Percentiles rank a stretch among this genome's conserved stretches.
These are phyloP conservation scores for Phytophthora meadii DNA, from an alignment of 352 stramenopile genomes.

Conservation along the genomic window DNA sequence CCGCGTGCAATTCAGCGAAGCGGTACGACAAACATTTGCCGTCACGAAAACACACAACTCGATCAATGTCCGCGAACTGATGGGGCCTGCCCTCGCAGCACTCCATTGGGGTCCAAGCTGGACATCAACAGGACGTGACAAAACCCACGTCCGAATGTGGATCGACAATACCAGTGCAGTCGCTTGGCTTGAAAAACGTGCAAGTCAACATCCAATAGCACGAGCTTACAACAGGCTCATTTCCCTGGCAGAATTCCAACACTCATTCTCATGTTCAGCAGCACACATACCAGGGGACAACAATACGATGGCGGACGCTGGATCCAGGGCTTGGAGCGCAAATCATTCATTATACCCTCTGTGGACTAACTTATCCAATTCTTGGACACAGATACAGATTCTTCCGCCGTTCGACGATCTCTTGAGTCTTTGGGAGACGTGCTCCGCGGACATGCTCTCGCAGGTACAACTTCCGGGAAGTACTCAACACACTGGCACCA, in stretches of 20 bases:
- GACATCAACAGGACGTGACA: neutral
- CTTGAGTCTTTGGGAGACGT: neutral
- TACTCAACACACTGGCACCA: no score
- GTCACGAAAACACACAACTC: conserved; percentile 1
- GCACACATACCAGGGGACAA: conserved; percentile 8
- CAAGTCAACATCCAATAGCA: conserved; percentile 1
- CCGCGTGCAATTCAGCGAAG: conserved; percentile 3
- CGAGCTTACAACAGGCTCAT: conserved; percentile 10
- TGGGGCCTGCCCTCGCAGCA: conserved; percentile 7
- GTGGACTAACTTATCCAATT: conserved; percentile 26
- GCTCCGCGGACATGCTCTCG: no score
- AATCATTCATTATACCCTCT: conserved; percentile 3
- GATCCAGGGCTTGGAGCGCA: conserved; percentile 9
- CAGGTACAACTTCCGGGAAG: no score
- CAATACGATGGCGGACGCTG: conserved; percentile 15
- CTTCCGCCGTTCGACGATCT: conserved; percentile 21
- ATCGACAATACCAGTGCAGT: conserved; percentile 17
- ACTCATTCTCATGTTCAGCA: conserved; percentile 10
- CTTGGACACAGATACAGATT: conserved; percentile 16
- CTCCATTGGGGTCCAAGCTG: conserved; percentile 5
- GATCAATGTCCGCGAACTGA: conserved; percentile 18
- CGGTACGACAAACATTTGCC: neutral
- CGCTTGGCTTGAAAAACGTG: neutral
- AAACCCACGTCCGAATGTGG: neutral
- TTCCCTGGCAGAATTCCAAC: conserved; percentile 5